Evolutionary conservation across 768 basidiomycete species (phyloP).

Genomic region (Heimioporus sp.): DNA sequence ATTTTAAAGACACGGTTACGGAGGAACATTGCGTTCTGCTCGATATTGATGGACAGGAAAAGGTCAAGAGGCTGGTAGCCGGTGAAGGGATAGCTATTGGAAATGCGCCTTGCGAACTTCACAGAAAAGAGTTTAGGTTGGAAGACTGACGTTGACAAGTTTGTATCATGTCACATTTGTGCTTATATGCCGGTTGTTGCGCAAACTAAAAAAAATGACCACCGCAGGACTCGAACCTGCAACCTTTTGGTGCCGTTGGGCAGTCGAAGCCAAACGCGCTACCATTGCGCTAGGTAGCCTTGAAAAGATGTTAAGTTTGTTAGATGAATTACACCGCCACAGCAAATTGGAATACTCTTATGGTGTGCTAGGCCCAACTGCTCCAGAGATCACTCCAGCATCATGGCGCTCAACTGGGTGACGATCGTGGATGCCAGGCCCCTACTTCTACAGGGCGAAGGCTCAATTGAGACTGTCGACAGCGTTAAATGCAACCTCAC

Average conservation of each 20-base stretch:
- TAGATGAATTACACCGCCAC: too few relatives aligned
- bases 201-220: constrained; percentile 47
- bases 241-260: constrained; percentile 83
- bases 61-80: constrained; percentile 30
- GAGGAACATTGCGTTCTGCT: constrained; percentile 54
- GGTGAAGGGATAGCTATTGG: constrained; percentile 59
- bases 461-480: constrained; percentile 53
- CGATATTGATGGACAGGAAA: constrained; percentile 33
- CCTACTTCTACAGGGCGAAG: constrained; percentile 63
- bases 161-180: too few relatives aligned
- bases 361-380: too few relatives aligned
- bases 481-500: constrained; percentile 58
- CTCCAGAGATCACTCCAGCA: background rate
- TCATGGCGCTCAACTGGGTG: constrained; percentile 80
- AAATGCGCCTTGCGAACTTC: constrained; percentile 60
- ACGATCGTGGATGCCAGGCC: constrained; percentile 59
- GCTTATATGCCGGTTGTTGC: background rate
- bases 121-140: constrained; percentile 29
- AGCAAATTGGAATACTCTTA: too few relatives aligned
- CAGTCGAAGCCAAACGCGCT: constrained; percentile 94
- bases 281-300: constrained; percentile 90
- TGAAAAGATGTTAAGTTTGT: background rate
- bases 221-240: constrained; percentile 97
- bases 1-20: constrained; percentile 59
- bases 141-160: constrained; percentile 2